Base-by-base conservation (phyloP, 805 yeast genomes). In the Teunomyces tritomae region DNA sequence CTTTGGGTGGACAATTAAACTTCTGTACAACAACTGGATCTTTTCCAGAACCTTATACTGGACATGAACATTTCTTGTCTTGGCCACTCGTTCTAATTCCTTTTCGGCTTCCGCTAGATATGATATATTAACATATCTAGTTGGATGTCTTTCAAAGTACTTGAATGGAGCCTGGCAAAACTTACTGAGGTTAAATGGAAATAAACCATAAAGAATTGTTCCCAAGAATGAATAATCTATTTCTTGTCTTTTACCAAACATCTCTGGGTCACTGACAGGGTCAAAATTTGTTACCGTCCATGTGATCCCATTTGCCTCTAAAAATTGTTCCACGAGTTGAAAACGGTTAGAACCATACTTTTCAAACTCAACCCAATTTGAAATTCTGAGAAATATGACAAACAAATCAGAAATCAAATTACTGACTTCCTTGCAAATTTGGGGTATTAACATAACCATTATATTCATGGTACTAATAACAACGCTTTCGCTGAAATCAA, bases 121-220 rank as follows among this genome's bases (percentile, higher is more conserved):
- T 13, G 50, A 39, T n/a, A 39, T 29, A 24, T 34, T 24, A 28
- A 43, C 46, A 4, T 43, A 28, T 9, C 42, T 16, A 2, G 47
- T 30, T 8, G 44, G 41, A 34, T 27, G 13, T 26, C 33, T 28
- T n/a, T 36, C 16, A 52, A 53, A 44, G 43, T 69, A 80, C 33
- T 58, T 58, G 3, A 58, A 49, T 4, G 87, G 82, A 37, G 64
- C 59, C 16, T 70, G 64, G 14, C 74, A 52, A 54, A 78, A 82
- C 5, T 58, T 53, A 20, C 73, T 54, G 4, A 82, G 62, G 50
- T 78, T 78, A 17, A 71, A 58, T 0, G 88, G 87, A 49, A 73
- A 83, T 9, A 83, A 58, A 0, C 85, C 87, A 52, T 84, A 84
- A 1, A 83, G 57, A 24, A 80, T 61, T 1, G 80, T 73, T 45